phyloP scores from a whole-genome alignment of 148 eudicot species.

The Polygonum maritimum region DNA sequence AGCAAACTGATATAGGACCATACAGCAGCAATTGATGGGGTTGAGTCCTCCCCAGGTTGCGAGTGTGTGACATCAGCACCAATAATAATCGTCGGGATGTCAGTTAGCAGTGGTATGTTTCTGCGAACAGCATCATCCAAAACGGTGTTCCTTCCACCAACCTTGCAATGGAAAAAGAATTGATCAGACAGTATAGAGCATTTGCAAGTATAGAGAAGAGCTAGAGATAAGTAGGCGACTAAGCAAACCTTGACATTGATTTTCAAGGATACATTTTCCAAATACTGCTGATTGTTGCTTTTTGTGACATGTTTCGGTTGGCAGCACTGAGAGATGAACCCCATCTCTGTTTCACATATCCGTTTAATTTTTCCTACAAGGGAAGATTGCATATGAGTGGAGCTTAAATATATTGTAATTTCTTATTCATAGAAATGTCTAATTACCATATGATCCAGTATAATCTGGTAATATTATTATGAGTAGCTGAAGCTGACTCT shows the following conservation, averaged over 20 bases:
- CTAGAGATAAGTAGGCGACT: neutral
- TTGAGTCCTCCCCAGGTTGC: constrained; percentile 71
- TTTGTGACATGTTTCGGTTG: constrained; percentile 39
- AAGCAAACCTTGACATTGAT: constrained; percentile 78
- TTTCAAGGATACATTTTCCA: constrained; percentile 73
- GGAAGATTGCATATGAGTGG: neutral
- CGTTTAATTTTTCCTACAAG: constrained; percentile 57
- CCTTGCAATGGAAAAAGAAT: constrained; percentile 28
- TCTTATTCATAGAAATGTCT: neutral
- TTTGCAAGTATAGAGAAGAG: neutral
- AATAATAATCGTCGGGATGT: constrained; percentile 58
- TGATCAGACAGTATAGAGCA: neutral
- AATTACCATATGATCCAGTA: constrained; percentile 56
- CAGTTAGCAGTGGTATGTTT: constrained; percentile 40
- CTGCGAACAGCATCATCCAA: constrained; percentile 24
- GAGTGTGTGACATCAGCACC: constrained; percentile 98
- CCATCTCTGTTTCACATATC: constrained; percentile 79
- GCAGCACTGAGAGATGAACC: constrained; percentile 78
- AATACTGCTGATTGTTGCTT: constrained; percentile 36
- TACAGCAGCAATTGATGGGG: constrained; percentile 94
- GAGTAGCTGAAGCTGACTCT: constrained; percentile 47
- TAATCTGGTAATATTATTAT: constrained; percentile 63
- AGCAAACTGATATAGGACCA: neutral
- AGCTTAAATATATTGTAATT: neutral
- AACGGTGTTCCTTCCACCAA: constrained; percentile 66